Evolutionary conservation across 495 filamentous ascomycete species (phyloP), one percentile per base, ranked within the genome.

Genomic region (Tuber calosporum): DNA sequence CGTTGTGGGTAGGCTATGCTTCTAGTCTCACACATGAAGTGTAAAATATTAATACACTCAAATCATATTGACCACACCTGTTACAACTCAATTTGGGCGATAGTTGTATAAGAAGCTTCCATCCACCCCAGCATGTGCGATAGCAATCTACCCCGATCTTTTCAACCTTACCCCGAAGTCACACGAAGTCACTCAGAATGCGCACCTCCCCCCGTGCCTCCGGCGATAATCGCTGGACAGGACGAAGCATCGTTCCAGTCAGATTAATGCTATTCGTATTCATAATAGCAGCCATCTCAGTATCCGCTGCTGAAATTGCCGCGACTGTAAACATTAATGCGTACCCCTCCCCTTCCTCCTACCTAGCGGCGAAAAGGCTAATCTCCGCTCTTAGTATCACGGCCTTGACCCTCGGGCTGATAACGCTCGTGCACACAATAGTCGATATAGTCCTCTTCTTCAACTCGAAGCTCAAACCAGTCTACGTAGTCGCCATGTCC

Each of bases 11-110:
- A 30, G 53, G 53, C 53, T 62, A 26, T 62, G 53, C 53, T 62
- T 26, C 13, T 34, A 19, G 53, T 62, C 53, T 13, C 26, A 62
- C 53, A 34, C 34, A 34, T 62, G 26, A 62, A 62, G 53, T 34
- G 53, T 62, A 62, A 30, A 62, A 62, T 62, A 62, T 34, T 62
- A 62, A 62, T 30, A 62, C 53, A 17, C n/a, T 62, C 53, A 34
- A 62, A 62, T 62, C 53, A 62, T 30, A 0, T 17, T 26, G 3
- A 30, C 13, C 11, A 62, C 1, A 62, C 53, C 0, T 0, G 26
- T 1, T 30, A 15, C 53, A 62, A 62, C n/a, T 34, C 53, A 34
- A 62, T 19, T 34, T 62, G 4, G 53, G 53, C 1, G 26, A 34
- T 34, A 62, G 13, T 3, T 62, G 53, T 62, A 62, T 62, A 62